Evolutionary conservation across 768 basidiomycete genomes (phyloP).

Genomic region (Boletus reticuloceps): DNA sequence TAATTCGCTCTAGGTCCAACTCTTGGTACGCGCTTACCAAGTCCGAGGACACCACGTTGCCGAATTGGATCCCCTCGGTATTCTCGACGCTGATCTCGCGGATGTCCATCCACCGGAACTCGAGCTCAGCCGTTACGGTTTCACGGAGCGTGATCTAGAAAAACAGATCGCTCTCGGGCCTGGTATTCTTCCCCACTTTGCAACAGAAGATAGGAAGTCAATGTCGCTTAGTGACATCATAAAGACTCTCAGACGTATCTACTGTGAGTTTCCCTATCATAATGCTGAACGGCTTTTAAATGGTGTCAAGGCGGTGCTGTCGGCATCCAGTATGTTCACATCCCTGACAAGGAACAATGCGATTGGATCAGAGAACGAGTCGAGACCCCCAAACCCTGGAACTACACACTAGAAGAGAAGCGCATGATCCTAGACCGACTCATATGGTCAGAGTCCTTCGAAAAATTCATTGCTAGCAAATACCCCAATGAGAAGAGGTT

Average conservation of each 20-base stretch:
- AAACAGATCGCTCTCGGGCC: slow-evolving; percentile 94
- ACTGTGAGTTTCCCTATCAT: slow-evolving; percentile 60
- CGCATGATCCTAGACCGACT: slow-evolving; percentile 98
- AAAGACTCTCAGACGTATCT: slow-evolving; percentile 84
- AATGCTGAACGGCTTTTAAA: not conserved
- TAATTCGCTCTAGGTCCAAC: slow-evolving; percentile 69
- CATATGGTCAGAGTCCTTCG: slow-evolving; percentile 99
- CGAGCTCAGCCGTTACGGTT: slow-evolving; percentile 91
- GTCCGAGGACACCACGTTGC: slow-evolving; percentile 97
- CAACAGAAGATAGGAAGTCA: slow-evolving; percentile 77
- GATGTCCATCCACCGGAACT: slow-evolving; percentile 82
- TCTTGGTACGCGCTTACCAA: slow-evolving; percentile 97
- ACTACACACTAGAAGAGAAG: slow-evolving; percentile 97
- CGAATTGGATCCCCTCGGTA: slow-evolving; percentile 93
- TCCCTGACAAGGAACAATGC: slow-evolving; percentile 97
- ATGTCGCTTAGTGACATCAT: slow-evolving; percentile 94
- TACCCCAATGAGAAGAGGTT: slow-evolving; percentile 99
- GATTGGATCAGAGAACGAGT: slow-evolving; percentile 98
- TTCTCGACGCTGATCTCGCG: slow-evolving; percentile 84
- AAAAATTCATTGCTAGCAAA: slow-evolving; percentile 97
- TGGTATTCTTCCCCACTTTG: slow-evolving; percentile 95
- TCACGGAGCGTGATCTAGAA: slow-evolving; percentile 90
- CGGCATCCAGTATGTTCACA: slow-evolving; percentile 92
- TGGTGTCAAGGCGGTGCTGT: slow-evolving; percentile 67
- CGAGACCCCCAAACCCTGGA: slow-evolving; percentile 95